These are phyloP conservation scores for Spinacia oleracea DNA, from an alignment of 179 eudicot species.

Conservation along the genomic window DNA sequence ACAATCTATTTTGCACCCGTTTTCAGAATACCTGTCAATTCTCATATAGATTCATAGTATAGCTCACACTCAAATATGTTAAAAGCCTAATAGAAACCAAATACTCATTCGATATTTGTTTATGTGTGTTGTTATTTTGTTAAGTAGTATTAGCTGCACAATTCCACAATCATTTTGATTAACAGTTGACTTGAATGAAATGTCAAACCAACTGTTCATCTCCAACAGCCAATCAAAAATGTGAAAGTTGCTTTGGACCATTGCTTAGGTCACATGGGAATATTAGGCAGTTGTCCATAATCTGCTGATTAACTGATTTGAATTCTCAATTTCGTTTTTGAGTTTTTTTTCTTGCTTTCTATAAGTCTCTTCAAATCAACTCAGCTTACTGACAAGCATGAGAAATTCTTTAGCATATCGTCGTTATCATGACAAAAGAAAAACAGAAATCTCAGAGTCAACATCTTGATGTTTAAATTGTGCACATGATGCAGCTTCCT, in stretches of 20 bases:
- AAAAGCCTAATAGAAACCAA: neutral
- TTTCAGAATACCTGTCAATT: too few relatives aligned
- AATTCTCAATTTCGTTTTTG: neutral
- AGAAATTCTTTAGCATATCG: neutral
- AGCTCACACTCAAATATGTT: neutral
- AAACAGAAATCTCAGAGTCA: neutral
- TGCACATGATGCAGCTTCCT: neutral
- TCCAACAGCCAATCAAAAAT: neutral
- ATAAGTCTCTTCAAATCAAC: neutral
- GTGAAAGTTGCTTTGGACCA: slow-evolving; percentile 9
- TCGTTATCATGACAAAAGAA: too few relatives aligned
- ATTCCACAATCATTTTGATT: neutral
- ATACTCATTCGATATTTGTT: neutral
- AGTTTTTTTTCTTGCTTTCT: neutral
- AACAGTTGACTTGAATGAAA: neutral
- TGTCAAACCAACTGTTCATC: neutral
- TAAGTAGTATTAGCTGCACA: neutral
- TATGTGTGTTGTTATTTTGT: neutral
- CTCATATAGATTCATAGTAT: neutral
- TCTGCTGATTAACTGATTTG: neutral
- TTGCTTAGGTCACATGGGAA: neutral
- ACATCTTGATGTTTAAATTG: neutral
- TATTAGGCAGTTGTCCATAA: neutral
- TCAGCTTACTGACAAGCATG: neutral
- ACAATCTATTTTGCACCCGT: too few relatives aligned